These are phyloP conservation scores for Capsella rubella DNA, from an alignment of 441 rosid species.

Conservation along the genomic window DNA sequence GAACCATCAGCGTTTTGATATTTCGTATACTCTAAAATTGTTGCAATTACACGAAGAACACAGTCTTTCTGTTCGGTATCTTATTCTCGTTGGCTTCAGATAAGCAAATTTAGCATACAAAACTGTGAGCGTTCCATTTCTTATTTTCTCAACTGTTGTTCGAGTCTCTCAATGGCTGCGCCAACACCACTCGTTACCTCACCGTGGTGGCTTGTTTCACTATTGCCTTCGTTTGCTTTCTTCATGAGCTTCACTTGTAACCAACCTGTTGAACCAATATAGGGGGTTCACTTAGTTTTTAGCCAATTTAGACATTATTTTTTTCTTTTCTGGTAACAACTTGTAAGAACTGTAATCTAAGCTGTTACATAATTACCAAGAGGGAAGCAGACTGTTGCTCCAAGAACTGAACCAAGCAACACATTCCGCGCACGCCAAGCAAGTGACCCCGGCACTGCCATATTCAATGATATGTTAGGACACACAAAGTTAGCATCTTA, in stretches of 20 bases:
- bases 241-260: constrained; percentile 83
- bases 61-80: constrained; percentile 12
- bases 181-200: constrained; percentile 70
- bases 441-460: constrained; percentile 90
- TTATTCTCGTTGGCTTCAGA: constrained; percentile 27
- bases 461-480: constrained; percentile 15
- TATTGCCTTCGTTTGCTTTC: constrained; percentile 80
- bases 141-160: constrained; percentile 63
- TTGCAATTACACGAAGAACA: constrained; percentile 15
- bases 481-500: background rate
- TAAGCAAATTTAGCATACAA: constrained; percentile 21
- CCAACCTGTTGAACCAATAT: constrained; percentile 63
- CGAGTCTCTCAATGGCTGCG: constrained; percentile 83
- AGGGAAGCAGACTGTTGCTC: constrained; percentile 89
- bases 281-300: constrained; percentile 1
- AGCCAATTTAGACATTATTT: background rate
- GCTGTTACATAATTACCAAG: constrained; percentile 59
- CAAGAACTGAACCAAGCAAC: constrained; percentile 79
- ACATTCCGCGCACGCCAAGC: constrained; percentile 91
- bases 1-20: background rate
- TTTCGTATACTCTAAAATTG: constrained; percentile 1
- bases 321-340: background rate
- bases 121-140: constrained; percentile 19
- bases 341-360: constrained; percentile 18
- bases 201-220: constrained; percentile 40